Evolutionary conservation across 805 yeast genomes (phyloP), one percentile per base, ranked within the genome.

Genomic region (Yarrowia sp.): DNA sequence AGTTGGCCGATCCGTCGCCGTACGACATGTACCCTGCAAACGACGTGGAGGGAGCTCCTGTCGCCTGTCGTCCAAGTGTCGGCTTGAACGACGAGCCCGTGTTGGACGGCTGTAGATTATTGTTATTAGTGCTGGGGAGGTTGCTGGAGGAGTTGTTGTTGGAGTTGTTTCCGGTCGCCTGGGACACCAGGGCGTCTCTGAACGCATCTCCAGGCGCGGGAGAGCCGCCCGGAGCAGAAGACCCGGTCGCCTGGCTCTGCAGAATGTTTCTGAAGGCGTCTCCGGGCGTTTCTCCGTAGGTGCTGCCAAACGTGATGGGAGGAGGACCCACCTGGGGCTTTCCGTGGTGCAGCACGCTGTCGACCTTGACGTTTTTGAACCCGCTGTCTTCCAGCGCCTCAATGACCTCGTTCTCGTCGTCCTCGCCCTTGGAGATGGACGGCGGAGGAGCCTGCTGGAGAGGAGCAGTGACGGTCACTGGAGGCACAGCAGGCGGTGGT

Each of bases 311-410:
- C 22, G 69, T 16, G 41, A 46, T 41, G 3, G 77, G 75, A 11
- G 76, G 74, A 0, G 89, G 79, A 0, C 92, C 90, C 0, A 84
- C 75, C 45, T 73, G 74, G 19, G 80, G 75, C 32, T 70, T 84
- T n/a, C 94, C 93, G 72, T 84, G 87, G 16, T 87, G 83, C 55
- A 90, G 85, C 3, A 89, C 92, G 68, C 91, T 87, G 75, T 92
- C 97, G 46, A 90, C 91, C 38, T 87, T 85, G 69, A 92, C 89
- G 74, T 90, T 88, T 65, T 86, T 88, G 78, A 92, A 92, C 75
- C 87, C 88, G 68, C 89, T 85, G 14, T 89, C 89, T 12, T 89
- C 89, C 72, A 87, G 89, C 87, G 89, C 89, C 72, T 88, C 93
- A 70, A 85, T 85, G 41, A 89, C 80, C 55, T 87, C 89, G 72